These are phyloP conservation scores for Pythium myriotylum DNA, from an alignment of 352 stramenopile genomes.

Conservation along the genomic window DNA sequence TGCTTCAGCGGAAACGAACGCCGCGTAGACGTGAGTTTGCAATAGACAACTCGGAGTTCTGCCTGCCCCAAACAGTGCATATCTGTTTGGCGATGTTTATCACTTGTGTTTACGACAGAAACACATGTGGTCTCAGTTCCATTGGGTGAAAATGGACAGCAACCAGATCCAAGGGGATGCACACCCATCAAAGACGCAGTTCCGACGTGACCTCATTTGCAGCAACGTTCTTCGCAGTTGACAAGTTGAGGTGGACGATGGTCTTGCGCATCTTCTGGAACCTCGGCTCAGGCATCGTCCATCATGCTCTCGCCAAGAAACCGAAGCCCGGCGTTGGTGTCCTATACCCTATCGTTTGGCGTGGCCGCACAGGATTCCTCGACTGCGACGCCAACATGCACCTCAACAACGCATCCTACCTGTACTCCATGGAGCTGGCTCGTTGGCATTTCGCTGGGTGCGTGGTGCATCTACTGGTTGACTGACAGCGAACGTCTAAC, in stretches of 20 bases:
- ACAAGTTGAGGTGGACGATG: constrained; percentile 30
- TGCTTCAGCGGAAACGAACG: too few species aligned
- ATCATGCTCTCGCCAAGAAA: constrained; percentile 53
- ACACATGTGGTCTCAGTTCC: background rate
- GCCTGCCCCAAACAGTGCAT: too few species aligned
- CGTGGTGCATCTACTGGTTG: background rate
- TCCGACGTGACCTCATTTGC: too few species aligned
- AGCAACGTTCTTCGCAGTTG: too few species aligned
- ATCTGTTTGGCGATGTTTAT: too few species aligned
- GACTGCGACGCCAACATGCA: constrained; percentile 85
- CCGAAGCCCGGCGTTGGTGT: constrained; percentile 50
- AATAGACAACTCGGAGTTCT: too few species aligned
- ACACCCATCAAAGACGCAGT: too few species aligned
- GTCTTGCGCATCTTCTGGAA: constrained; percentile 75
- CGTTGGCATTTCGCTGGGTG: constrained; percentile 71
- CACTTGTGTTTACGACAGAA: too few species aligned
- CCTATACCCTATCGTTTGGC: constrained; percentile 66
- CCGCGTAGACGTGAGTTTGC: too few species aligned
- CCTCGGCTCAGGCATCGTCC: constrained; percentile 41
- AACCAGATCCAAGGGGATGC: background rate
- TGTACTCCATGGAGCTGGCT: constrained; percentile 83
- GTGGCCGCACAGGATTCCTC: constrained; percentile 53
- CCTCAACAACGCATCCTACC: constrained; percentile 79
- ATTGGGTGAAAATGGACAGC: constrained; percentile 28
- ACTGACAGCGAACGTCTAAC: background rate